These are phyloP conservation scores for Globisporangium spinosum DNA, from an alignment of 352 stramenopile genomes.

Conservation along the genomic window DNA sequence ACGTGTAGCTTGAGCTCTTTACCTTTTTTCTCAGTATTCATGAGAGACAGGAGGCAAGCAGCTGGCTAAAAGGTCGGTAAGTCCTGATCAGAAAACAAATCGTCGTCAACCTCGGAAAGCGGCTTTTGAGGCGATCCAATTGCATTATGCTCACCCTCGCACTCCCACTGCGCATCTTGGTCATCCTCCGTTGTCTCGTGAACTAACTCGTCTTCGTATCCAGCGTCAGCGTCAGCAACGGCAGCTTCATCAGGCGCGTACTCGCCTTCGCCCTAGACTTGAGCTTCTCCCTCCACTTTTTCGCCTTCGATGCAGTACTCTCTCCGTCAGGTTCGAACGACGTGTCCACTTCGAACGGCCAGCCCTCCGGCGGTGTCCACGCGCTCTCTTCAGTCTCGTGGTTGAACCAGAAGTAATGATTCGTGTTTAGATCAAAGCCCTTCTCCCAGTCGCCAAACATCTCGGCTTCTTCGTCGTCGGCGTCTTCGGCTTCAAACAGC, in stretches of 20 bases:
- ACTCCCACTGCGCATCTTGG: slow-evolving; percentile 16
- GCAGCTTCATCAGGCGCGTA: slow-evolving; percentile 13
- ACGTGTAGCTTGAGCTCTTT: neutral
- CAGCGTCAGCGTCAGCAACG: neutral
- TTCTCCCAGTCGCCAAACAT: slow-evolving; percentile 84
- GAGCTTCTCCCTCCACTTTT: slow-evolving; percentile 2
- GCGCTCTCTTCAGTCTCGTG: slow-evolving; percentile 71
- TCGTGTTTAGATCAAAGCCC: slow-evolving; percentile 73
- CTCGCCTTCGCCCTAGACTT: slow-evolving; percentile 13
- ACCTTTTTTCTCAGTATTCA: neutral
- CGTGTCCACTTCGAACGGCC: slow-evolving; percentile 67
- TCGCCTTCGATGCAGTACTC: slow-evolving; percentile 19
- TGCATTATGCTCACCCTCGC: slow-evolving; percentile 15
- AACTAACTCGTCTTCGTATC: slow-evolving; percentile 10
- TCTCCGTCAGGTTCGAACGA: slow-evolving; percentile 46
- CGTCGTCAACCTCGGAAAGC: slow-evolving; percentile 55
- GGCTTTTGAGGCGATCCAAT: slow-evolving; percentile 27
- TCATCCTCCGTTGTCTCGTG: neutral
- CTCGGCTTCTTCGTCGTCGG: slow-evolving; percentile 74
- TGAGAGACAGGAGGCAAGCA: slow-evolving; percentile 6
- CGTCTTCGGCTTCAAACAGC: slow-evolving; percentile 40
- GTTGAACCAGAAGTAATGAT: slow-evolving; percentile 90
- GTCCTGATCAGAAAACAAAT: slow-evolving; percentile 43
- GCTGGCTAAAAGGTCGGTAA: slow-evolving; percentile 39
- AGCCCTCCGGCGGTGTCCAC: slow-evolving; percentile 73